Percentiles rank a stretch among this genome's conserved stretches.
These are phyloP conservation scores for Xylariaceae sp. DNA, from an alignment of 2,329 filamentous ascomycete genomes.

Conservation along the genomic window DNA sequence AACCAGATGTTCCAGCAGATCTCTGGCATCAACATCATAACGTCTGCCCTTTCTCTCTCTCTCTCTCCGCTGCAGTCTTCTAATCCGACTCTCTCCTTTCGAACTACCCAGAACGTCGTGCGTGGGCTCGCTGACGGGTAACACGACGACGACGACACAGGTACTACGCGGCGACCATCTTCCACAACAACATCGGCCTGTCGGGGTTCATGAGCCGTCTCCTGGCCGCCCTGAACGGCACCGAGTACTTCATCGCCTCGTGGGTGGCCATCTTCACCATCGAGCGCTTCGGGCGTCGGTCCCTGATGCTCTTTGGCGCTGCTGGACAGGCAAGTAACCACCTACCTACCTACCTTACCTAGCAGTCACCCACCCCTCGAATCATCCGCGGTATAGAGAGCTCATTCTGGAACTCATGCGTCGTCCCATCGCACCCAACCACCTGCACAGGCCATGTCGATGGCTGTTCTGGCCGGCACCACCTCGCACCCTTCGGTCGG, in stretches of 20 bases:
- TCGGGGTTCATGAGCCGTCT: background rate
- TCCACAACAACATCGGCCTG: background rate
- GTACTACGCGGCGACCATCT: background rate
- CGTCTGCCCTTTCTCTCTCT: background rate
- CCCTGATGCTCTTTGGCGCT: conserved; percentile 61
- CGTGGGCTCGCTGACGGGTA: no score
- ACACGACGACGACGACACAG: background rate
- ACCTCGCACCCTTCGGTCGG: conserved; percentile 17
- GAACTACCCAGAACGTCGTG: no score
- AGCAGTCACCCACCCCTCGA: no score
- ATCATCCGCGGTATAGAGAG: conserved; percentile 60
- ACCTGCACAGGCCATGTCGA: no score
- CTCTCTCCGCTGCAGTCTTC: background rate
- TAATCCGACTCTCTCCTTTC: no score
- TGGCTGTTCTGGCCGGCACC: conserved; percentile 28
- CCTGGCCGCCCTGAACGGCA: background rate
- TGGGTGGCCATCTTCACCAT: conserved; percentile 51
- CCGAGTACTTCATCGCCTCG: conserved; percentile 35
- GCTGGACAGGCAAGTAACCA: conserved; percentile 42
- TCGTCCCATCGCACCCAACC: no score
- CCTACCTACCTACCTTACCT: no score
- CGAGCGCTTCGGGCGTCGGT: conserved; percentile 55
- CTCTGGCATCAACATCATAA: background rate
- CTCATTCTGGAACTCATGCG: no score
- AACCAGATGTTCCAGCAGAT: conserved; percentile 1